Conservation (phyloP, 2,329 filamentous ascomycete genomes). For the Colletotrichum sp. region DNA sequence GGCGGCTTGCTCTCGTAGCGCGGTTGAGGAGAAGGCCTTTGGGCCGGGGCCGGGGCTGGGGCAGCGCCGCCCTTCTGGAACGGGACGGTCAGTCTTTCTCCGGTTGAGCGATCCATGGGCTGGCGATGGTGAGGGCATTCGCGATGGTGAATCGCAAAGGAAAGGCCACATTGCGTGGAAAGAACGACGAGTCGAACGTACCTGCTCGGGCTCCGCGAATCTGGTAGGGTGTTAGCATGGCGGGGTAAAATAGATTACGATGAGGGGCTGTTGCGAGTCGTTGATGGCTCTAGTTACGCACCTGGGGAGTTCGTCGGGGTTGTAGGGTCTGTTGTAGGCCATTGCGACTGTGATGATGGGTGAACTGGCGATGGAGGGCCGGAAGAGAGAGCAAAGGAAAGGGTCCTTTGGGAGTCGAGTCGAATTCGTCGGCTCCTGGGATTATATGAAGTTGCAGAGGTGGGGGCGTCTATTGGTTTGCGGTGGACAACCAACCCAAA, state of each 20-base stretch:
- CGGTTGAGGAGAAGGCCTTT: constrained; percentile 26
- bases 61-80: constrained; percentile 24
- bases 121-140: background rate
- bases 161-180: background rate
- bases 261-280: constrained; percentile 18
- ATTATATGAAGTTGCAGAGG: constrained; percentile 17
- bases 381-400: background rate
- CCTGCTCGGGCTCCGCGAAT: constrained; percentile 78
- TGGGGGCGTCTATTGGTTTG: background rate
- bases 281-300: constrained; percentile 50
- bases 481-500: background rate
- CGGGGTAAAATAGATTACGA: constrained; percentile 12
- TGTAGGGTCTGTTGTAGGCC: constrained; percentile 94
- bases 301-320: constrained; percentile 94
- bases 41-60: constrained; percentile 18
- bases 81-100: constrained; percentile 6
- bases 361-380: background rate
- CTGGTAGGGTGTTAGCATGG: constrained; percentile 44
- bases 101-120: constrained; percentile 23
- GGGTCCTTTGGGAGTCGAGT: background rate
- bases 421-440: background rate
- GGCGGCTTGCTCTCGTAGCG: constrained; percentile 56
- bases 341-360: constrained; percentile 53
- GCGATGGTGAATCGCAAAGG: constrained; percentile 1
- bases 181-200: constrained; percentile 37